These are phyloP conservation scores for Xylaria scruposa DNA, from an alignment of 495 filamentous ascomycete genomes.

Conservation along the genomic window DNA sequence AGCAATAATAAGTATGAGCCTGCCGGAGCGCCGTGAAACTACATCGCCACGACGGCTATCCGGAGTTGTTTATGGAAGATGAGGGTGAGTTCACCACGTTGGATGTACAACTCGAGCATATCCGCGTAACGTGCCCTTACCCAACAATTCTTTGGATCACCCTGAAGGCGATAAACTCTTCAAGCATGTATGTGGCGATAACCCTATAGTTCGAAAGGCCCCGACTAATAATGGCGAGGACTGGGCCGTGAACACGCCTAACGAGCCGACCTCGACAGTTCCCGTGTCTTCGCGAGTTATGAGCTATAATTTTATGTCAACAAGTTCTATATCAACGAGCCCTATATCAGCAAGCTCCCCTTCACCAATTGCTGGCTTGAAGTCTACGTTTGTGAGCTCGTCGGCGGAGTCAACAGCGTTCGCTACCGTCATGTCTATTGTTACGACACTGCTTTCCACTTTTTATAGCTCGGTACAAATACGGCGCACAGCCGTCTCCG, in stretches of 20 bases:
- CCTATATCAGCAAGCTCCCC: not conserved
- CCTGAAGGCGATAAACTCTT: conserved; percentile 37
- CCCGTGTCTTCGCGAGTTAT: too few relatives aligned
- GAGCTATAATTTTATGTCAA: not conserved
- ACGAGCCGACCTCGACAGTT: not conserved
- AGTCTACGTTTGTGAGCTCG: not conserved
- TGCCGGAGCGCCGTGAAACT: too few relatives aligned
- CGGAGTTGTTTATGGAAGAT: conserved; percentile 85
- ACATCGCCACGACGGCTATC: conserved; percentile 57
- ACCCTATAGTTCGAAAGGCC: conserved; percentile 28
- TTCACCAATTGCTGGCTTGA: not conserved
- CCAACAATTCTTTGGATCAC: conserved; percentile 33
- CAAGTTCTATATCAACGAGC: conserved; percentile 3
- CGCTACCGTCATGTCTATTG: not conserved
- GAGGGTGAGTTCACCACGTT: conserved; percentile 56
- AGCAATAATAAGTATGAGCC: conserved; percentile 46
- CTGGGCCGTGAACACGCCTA: not conserved
- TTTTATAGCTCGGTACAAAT: not conserved
- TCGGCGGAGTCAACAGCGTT: not conserved
- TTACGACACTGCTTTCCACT: not conserved
- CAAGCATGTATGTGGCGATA: conserved; percentile 35
- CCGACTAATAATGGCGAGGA: not conserved
- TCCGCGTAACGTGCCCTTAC: conserved; percentile 38
- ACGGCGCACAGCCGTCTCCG: not conserved
- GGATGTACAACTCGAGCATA: conserved; percentile 52